A percentile compares a stretch with the other conserved stretches of the same genome.
These are phyloP conservation scores for Crithidia mellificae DNA, from an alignment of 208 protist species.

Conservation along the genomic window DNA sequence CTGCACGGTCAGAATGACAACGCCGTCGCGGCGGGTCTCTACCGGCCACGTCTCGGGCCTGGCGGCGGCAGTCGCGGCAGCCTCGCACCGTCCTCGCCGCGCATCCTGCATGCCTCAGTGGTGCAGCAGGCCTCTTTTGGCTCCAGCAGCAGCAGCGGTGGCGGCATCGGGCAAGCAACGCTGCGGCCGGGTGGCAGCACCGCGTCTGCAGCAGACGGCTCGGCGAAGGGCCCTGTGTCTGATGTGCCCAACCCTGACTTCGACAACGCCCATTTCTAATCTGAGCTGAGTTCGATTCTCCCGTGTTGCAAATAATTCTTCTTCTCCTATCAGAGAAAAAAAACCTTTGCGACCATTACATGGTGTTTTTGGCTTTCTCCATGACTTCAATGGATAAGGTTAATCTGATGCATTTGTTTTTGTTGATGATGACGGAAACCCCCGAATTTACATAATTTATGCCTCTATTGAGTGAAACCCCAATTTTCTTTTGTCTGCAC, in stretches of 20 bases:
- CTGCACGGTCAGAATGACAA: slow-evolving; percentile 1
- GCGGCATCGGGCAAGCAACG: not conserved
- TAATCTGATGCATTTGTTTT: too few relatives aligned
- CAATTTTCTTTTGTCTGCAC: too few relatives aligned
- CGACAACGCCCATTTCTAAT: slow-evolving; percentile 29
- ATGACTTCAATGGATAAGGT: too few relatives aligned
- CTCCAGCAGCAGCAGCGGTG: not conserved
- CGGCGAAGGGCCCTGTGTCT: not conserved
- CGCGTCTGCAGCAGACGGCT: not conserved
- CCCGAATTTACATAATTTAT: too few relatives aligned
- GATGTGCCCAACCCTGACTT: not conserved
- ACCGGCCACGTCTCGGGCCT: not conserved
- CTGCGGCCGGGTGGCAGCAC: slow-evolving; percentile 11
- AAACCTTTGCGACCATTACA: too few relatives aligned
- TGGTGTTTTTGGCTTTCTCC: too few relatives aligned
- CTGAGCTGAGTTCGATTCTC: not conserved
- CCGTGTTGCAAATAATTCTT: too few relatives aligned
- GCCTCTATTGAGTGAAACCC: too few relatives aligned
- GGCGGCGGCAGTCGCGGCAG: too few relatives aligned
- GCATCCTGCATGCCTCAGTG: slow-evolving; percentile 58
- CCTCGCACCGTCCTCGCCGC: slow-evolving; percentile 19
- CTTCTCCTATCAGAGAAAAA: too few relatives aligned
- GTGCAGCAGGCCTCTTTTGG: slow-evolving; percentile 28
- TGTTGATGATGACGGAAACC: too few relatives aligned
- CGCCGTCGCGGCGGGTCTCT: not conserved